phyloP scores from a whole-genome alignment of 352 stramenopile species.

The Phytophthora pluvialis region DNA sequence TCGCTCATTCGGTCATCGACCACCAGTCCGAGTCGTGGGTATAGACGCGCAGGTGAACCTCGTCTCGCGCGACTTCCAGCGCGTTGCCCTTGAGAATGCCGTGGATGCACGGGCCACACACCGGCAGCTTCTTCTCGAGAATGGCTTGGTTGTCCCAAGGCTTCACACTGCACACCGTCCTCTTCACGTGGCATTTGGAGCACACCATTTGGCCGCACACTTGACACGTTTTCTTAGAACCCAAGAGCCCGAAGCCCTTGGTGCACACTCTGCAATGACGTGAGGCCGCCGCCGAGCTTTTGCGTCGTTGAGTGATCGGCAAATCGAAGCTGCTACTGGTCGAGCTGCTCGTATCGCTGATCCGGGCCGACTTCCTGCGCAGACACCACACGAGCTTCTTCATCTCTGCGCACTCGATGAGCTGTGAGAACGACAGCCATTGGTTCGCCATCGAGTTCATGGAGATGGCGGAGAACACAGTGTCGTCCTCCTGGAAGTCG shows the following conservation, averaged over 20 bases:
- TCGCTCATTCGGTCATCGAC: constrained; percentile 19
- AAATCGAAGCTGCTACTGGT: constrained; percentile 19
- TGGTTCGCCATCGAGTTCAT: constrained; percentile 53
- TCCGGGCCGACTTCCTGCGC: constrained; percentile 37
- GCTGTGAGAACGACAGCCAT: constrained; percentile 44
- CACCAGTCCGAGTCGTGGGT: constrained; percentile 28
- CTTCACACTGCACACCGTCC: constrained; percentile 44
- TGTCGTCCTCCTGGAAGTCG: constrained; percentile 46
- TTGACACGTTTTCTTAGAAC: constrained; percentile 34
- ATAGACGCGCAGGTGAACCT: constrained; percentile 28
- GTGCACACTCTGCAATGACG: constrained; percentile 22
- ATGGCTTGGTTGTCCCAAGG: constrained; percentile 40
- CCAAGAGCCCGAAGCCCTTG: constrained; percentile 24
- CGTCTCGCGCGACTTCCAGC: constrained; percentile 33
- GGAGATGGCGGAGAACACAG: constrained; percentile 46
- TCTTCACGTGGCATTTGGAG: constrained; percentile 45
- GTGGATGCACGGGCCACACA: constrained; percentile 41
- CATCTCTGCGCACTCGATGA: constrained; percentile 61
- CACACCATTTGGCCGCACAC: constrained; percentile 35
- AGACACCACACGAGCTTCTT: constrained; percentile 72
- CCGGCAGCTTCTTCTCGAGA: constrained; percentile 43
- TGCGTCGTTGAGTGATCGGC: constrained; percentile 4
- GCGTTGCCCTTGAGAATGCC: constrained; percentile 36
- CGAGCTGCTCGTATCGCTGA: constrained; percentile 20
- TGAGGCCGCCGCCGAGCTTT: not conserved